Conservation (phyloP, 225 moss, liverwort and hornwort species). For the Sphagnum tenellum region DNA sequence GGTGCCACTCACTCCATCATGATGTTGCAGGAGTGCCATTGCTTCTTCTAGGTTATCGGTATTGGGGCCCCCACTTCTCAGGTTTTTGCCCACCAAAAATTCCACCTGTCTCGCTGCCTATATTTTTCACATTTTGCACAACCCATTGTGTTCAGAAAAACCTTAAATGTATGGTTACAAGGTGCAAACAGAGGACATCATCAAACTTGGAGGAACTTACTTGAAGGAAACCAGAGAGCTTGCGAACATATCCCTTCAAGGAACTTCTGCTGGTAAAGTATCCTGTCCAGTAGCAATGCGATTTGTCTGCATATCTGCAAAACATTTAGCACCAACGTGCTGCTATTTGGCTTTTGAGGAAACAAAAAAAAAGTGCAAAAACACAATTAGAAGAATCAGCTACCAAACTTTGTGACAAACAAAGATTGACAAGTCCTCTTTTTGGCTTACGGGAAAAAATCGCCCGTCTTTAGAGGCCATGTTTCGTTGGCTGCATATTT, state of each 20-base stretch:
- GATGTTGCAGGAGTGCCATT: conserved; percentile 87
- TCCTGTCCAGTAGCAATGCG: conserved; percentile 95
- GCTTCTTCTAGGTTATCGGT: conserved; percentile 89
- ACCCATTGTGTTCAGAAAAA: too few relatives aligned
- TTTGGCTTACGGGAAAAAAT: conserved; percentile 72
- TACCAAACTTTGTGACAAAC: too few relatives aligned
- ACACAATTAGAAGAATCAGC: too few relatives aligned
- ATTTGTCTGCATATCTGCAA: conserved; percentile 73
- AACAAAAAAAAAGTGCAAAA: too few relatives aligned
- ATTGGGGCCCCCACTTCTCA: conserved; percentile 43
- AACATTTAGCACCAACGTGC: too few relatives aligned
- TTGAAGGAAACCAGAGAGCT: conserved; percentile 72
- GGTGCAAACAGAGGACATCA: too few relatives aligned
- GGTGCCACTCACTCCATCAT: conserved; percentile 97
- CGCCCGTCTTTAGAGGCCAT: conserved; percentile 85
- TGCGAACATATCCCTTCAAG: conserved; percentile 89
- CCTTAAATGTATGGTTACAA: too few relatives aligned
- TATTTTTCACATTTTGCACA: too few relatives aligned
- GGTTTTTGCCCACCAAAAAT: conserved; percentile 59
- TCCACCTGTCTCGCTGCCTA: conserved; percentile 96
- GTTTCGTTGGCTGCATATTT: conserved; percentile 81
- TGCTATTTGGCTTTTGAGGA: too few relatives aligned
- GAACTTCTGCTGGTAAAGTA: conserved; percentile 86
- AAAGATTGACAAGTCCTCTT: too few relatives aligned
- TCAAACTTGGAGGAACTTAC: conserved; percentile 21